Base-by-base conservation (phyloP, 768 basidiomycete genomes). In the Daedaleopsis sinensis region DNA sequence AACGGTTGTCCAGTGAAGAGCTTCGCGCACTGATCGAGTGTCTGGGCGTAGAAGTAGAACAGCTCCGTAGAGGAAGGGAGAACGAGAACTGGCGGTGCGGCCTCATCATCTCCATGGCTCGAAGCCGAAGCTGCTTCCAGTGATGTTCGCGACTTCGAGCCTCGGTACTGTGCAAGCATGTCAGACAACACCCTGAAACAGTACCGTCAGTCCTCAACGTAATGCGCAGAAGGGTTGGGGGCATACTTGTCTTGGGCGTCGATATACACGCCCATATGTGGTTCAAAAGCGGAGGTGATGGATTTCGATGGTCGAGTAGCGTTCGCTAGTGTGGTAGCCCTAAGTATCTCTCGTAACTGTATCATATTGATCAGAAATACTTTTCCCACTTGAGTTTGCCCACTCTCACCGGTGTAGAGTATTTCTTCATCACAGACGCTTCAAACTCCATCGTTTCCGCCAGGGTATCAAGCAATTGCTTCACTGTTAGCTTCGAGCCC, bases 21-120 rank as follows among this genome's bases (percentile, higher is more conserved):
- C 69, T 92, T 95, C 2, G 93, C 90, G 69, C 96, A 98, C 70
- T 95, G 93, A 55, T 98, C 97, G 38, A 99, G 77, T 57, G 89
- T 95, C 72, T 98, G 95, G 0, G 88, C 93, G 71, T 98, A 98
- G 76, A 97, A 94, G 73, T 96, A 97, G 79, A 98, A 99, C 18
- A 99, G 77, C 67, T 98, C 96, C 0, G 96, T 98, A 0, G 96
- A 98, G 0, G 93, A 95, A 0, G 94, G 91, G 9, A 98, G 82
- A 1, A 98, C 93, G 2, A 84, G 77, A n/a, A 82, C 80, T 1
- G 84, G 74, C 0, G 84, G 75, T 27, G 79, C 77, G 24, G 79
- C 76, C 2, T 80, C 81, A 13, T 77, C 79, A 32, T 79, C 75
- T 24, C 73, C 73, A 18, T 83, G 68, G 7, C 73, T 71, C 38